Evolutionary conservation across 495 filamentous ascomycete genomes (phyloP), one percentile per base, ranked within the genome.

Genomic region (Xylaria nigripes): DNA sequence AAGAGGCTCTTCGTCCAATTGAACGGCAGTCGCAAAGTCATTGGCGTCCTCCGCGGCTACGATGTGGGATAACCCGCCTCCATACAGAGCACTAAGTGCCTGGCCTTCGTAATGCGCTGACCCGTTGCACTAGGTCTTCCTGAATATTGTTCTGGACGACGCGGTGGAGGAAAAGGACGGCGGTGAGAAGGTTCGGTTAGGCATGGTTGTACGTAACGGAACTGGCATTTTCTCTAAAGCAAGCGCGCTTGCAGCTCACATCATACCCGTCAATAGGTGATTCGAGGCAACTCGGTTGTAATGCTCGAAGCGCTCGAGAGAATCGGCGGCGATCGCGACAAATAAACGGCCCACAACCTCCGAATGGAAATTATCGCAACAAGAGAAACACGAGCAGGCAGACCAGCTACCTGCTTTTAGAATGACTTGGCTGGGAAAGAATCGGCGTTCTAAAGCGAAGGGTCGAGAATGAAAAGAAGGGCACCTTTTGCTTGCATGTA

Each of bases 131-230:
- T 68, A 98, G 93, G 90, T 96, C 49, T 98, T 97, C 77, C 81
- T 98, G 64, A 98, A 98, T 71, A 90, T 98, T 64, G 92, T 97
- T 23, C 81, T 98, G 13, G 94, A 98, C 67, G 93, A 97, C 60
- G 92, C 93, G n/a, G 86, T 95, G 15, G 93, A 97, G 65, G 90
- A 96, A 76, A 95, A 92, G 70, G 79, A 81, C 27, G 90, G 89
- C 51, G 90, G 89, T 43, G 90, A 95, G 78, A 97, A 95, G 73
- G 85, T 84, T 44, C 79, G 83, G 55, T 81, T 96, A 45, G 93
- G 93, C 65, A 96, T 95, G 85, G 87, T 95, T 57, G 94, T 95
- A 82, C 51, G 86, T 77, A 23, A 16, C 29, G 5, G 10, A 36
- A 2, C 6, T 34, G 32, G 2, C 25, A 18, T 5, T 9, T 18